Evolutionary conservation across 495 filamentous ascomycete species (phyloP).

Genomic region (Aspergillus sclerotiicarbonarius): DNA sequence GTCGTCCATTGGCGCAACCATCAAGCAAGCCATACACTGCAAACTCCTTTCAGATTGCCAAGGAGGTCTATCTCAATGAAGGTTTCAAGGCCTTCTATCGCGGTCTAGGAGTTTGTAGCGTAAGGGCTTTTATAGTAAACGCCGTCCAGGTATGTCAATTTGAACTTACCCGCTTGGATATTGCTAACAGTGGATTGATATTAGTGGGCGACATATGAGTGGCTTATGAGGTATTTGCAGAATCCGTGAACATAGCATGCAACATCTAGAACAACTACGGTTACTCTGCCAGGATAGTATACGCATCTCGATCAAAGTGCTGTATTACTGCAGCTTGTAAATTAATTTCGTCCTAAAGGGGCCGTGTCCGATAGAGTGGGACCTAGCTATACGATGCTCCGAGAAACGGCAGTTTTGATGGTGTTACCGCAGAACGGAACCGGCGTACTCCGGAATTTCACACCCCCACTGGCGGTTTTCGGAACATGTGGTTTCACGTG

Average conservation of each 20-base stretch:
- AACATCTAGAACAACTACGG: slow-evolving; percentile 1
- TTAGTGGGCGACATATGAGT: slow-evolving; percentile 85
- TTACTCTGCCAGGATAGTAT: background rate
- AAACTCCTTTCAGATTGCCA: slow-evolving; percentile 61
- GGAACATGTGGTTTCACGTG: slow-evolving; percentile 35
- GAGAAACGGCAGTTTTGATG: slow-evolving; percentile 32
- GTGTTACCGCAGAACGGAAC: slow-evolving; percentile 31
- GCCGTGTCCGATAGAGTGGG: slow-evolving; percentile 19
- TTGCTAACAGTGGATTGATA: slow-evolving; percentile 19
- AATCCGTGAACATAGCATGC: slow-evolving; percentile 13
- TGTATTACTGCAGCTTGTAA: slow-evolving; percentile 28
- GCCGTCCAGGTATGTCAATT: slow-evolving; percentile 52
- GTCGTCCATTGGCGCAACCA: slow-evolving; percentile 21
- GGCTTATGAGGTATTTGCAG: slow-evolving; percentile 60
- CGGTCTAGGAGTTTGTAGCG: slow-evolving; percentile 74
- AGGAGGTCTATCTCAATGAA: slow-evolving; percentile 59
- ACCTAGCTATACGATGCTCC: slow-evolving; percentile 20
- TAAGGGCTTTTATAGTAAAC: slow-evolving; percentile 84
- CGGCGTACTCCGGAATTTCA: slow-evolving; percentile 20
- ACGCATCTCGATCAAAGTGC: background rate
- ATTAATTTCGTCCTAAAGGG: slow-evolving; percentile 22
- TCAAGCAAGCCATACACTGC: slow-evolving; percentile 26
- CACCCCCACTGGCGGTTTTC: slow-evolving; percentile 27
- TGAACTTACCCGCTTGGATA: background rate
- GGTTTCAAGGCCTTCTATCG: slow-evolving; percentile 71